These are phyloP conservation scores for Boletus tomentosulus DNA, from an alignment of 768 basidiomycete genomes.

Conservation along the genomic window DNA sequence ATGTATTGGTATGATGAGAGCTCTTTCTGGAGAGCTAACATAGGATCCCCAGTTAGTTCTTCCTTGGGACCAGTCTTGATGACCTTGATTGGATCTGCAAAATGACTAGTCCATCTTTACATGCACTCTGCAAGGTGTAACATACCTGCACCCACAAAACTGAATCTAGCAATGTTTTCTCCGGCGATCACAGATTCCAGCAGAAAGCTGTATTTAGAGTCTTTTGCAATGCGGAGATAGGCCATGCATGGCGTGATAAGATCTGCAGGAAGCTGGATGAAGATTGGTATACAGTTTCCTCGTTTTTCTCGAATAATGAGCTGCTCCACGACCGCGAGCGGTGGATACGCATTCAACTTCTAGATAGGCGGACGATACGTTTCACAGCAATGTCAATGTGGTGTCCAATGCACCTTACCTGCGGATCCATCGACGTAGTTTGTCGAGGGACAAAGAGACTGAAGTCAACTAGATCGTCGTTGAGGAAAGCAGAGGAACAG, in stretches of 20 bases:
- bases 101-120: not conserved
- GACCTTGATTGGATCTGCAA: constrained; percentile 86
- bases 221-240: constrained; percentile 88
- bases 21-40: constrained; percentile 78
- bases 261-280: constrained; percentile 89
- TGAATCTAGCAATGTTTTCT: constrained; percentile 89
- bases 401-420: constrained; percentile 32
- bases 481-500: too few species aligned
- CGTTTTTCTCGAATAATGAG: constrained; percentile 76
- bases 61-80: constrained; percentile 85
- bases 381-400: constrained; percentile 39
- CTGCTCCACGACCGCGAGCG: constrained; percentile 70
- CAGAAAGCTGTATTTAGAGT: constrained; percentile 91
- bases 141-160: constrained; percentile 93
- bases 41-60: constrained; percentile 83
- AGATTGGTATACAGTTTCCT: constrained; percentile 93
- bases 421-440: constrained; percentile 43
- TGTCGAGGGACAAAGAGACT: not conserved
- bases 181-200: constrained; percentile 91
- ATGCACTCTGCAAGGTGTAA: constrained; percentile 12
- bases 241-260: constrained; percentile 96
- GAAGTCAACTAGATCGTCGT: not conserved
- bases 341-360: constrained; percentile 67
- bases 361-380: constrained; percentile 48
- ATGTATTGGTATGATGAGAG: constrained; percentile 84